phyloP scores from a whole-genome alignment of 371 early-diverging fungal species.

The Apophysomyces variabilis region DNA sequence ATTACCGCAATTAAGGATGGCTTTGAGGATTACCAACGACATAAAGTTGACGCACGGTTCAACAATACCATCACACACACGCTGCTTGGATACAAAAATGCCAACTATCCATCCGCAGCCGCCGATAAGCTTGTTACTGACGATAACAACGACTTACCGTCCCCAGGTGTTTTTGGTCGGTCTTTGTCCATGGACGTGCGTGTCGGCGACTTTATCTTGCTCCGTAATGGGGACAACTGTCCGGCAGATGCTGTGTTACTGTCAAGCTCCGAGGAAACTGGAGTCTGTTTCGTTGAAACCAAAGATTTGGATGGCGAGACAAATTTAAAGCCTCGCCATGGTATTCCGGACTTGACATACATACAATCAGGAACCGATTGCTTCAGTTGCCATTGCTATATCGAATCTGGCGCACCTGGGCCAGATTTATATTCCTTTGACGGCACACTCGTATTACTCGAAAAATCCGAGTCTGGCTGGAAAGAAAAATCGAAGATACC shows the following conservation, averaged over 20 bases:
- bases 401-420: conserved; percentile 77
- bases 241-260: conserved; percentile 93
- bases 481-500: conserved; percentile 55
- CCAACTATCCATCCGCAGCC: conserved; percentile 55
- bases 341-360: conserved; percentile 66
- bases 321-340: conserved; percentile 84
- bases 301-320: conserved; percentile 97
- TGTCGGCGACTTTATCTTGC: conserved; percentile 90
- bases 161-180: conserved; percentile 28
- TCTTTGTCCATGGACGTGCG: conserved; percentile 67
- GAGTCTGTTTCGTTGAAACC: conserved; percentile 90
- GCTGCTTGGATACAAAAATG: conserved; percentile 77
- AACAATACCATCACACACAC: conserved; percentile 80
- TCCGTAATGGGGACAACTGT: conserved; percentile 84
- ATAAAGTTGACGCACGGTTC: conserved; percentile 84
- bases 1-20: conserved; percentile 96
- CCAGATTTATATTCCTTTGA: conserved; percentile 71
- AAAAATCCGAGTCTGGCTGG: conserved; percentile 20
- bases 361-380: conserved; percentile 70
- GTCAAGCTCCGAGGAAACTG: conserved; percentile 75
- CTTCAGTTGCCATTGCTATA: conserved; percentile 51
- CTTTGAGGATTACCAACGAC: conserved; percentile 95
- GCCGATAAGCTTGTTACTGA: not conserved
- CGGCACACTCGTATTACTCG: conserved; percentile 59
- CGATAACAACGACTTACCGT: not conserved